Evolutionary conservation across 805 yeast genomes (phyloP).

Genomic region (Yamadazyma insecticola): DNA sequence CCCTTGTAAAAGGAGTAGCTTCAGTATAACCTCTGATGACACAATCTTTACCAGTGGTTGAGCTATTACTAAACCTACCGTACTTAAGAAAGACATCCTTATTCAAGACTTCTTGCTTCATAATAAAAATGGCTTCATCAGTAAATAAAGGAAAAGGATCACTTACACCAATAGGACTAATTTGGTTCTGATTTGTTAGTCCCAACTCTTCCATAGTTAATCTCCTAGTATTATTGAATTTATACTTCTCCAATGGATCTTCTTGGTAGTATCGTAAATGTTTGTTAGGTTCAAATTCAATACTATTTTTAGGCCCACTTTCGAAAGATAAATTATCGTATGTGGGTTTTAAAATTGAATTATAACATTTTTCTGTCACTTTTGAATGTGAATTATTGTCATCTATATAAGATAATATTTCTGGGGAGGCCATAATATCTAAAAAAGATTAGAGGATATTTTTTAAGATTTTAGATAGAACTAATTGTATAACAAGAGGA

Average conservation of each 20-base stretch:
- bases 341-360: slow-evolving; percentile 26
- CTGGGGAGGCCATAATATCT: neutral
- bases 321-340: slow-evolving; percentile 10
- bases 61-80: slow-evolving; percentile 38
- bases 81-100: slow-evolving; percentile 42
- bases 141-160: slow-evolving; percentile 61
- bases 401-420: no score
- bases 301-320: slow-evolving; percentile 1
- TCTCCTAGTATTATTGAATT: slow-evolving; percentile 23
- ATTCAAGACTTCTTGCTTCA: slow-evolving; percentile 51
- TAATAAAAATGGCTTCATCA: slow-evolving; percentile 53
- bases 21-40: slow-evolving; percentile 48
- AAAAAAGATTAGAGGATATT: neutral
- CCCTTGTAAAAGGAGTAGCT: slow-evolving; percentile 46
- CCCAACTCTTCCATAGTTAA: slow-evolving; percentile 48
- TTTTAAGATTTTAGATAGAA: no score
- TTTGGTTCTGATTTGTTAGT: slow-evolving; percentile 39
- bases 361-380: slow-evolving; percentile 28
- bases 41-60: slow-evolving; percentile 49
- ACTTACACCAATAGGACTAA: slow-evolving; percentile 51
- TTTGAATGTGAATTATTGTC: slow-evolving; percentile 21
- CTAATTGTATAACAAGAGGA: no score
- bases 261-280: slow-evolving; percentile 26
- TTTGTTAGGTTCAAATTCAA: slow-evolving; percentile 26
- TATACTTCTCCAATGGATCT: slow-evolving; percentile 8